phyloP scores from a whole-genome alignment of 345 rosid genomes.

The Euclidium syriacum region DNA sequence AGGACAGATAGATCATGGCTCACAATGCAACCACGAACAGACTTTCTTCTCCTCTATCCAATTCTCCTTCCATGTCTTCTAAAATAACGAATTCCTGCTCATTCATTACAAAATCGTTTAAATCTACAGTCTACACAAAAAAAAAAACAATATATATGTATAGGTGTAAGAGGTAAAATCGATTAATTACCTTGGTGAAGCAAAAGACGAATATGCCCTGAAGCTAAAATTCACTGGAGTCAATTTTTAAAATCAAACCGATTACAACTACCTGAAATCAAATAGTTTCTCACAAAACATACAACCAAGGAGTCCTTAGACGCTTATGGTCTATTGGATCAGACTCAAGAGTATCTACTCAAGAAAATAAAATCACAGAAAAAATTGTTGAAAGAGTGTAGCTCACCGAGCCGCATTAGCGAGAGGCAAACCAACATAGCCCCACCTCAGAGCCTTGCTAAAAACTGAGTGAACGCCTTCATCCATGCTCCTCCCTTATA shows the following conservation, averaged over 20 bases:
- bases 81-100: slow-evolving; percentile 55
- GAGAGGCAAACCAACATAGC: slow-evolving; percentile 92
- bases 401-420: slow-evolving; percentile 82
- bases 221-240: slow-evolving; percentile 58
- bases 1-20: slow-evolving; percentile 59
- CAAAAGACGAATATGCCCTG: slow-evolving; percentile 56
- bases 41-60: slow-evolving; percentile 67
- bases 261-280: background rate
- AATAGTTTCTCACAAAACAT: background rate
- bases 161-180: background rate
- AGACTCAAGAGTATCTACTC: background rate
- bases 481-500: slow-evolving; percentile 73
- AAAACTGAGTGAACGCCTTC: slow-evolving; percentile 50
- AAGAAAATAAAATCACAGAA: too few relatives aligned
- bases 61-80: slow-evolving; percentile 53
- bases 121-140: background rate
- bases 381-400: background rate
- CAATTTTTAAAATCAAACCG: slow-evolving; percentile 59
- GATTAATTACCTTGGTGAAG: slow-evolving; percentile 40
- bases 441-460: slow-evolving; percentile 53
- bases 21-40: slow-evolving; percentile 67
- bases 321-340: background rate
- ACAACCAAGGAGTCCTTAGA: too few relatives aligned
- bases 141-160: background rate
- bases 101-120: background rate